A percentile compares a stretch with the other conserved stretches of the same genome.
Conservation (phyloP, 306 rosid species). For the Cyclanthera cordifolia region DNA sequence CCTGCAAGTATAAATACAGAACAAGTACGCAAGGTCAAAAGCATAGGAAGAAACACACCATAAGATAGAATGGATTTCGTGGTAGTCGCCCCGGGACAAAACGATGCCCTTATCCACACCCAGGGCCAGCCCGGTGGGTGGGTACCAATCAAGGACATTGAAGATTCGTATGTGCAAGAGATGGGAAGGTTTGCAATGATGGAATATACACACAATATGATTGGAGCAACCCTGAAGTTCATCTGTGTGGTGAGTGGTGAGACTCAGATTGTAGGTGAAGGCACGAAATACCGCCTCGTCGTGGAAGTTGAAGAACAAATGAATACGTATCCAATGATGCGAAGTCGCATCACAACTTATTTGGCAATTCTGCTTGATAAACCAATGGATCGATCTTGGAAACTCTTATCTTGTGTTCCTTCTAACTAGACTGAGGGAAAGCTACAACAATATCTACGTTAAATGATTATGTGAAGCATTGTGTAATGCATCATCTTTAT, state of each 20-base stretch:
- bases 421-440: too few relatives aligned
- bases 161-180: neutral
- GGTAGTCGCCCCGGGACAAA: too few relatives aligned
- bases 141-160: neutral
- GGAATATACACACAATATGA: neutral
- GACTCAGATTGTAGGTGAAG: neutral
- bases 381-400: too few relatives aligned
- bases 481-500: too few relatives aligned
- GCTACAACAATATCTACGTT: too few relatives aligned
- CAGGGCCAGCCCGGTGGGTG: neutral
- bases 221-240: neutral
- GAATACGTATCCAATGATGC: too few relatives aligned
- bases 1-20: neutral
- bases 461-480: too few relatives aligned
- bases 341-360: too few relatives aligned
- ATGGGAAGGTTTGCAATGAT: neutral
- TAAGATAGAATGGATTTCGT: too few relatives aligned
- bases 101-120: neutral
- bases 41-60: too few relatives aligned
- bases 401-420: too few relatives aligned
- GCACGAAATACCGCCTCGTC: neutral
- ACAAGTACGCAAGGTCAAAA: neutral
- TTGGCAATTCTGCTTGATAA: too few relatives aligned
- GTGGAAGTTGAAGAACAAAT: neutral
- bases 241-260: neutral